Conservation (phyloP, 345 rosid genomes). For the Arabis hirsuta region DNA sequence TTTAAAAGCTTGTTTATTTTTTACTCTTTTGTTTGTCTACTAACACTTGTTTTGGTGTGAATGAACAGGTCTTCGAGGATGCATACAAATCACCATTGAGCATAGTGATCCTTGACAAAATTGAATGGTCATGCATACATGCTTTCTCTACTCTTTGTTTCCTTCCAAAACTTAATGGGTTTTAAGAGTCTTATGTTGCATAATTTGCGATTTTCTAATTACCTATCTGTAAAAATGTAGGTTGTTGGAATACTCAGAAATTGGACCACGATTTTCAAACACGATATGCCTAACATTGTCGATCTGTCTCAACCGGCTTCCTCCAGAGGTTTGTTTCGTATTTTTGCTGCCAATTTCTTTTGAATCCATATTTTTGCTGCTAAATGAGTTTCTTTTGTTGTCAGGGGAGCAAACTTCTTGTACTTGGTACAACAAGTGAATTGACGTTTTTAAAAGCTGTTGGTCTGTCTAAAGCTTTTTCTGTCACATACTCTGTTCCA, state of each 20-base stretch:
- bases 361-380: too few relatives aligned
- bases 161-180: too few relatives aligned
- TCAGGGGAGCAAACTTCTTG: conserved; percentile 83
- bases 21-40: neutral
- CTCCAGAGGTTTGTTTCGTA: conserved; percentile 60
- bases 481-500: conserved; percentile 66
- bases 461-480: conserved; percentile 66
- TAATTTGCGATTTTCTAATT: neutral
- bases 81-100: conserved; percentile 91
- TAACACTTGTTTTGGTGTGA: neutral
- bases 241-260: conserved; percentile 76
- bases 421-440: conserved; percentile 88
- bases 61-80: conserved; percentile 77
- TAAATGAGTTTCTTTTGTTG: neutral
- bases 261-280: conserved; percentile 90
- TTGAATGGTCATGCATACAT: conserved; percentile 64
- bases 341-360: neutral
- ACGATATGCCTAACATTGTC: conserved; percentile 67
- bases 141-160: too few relatives aligned
- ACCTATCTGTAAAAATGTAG: conserved; percentile 46
- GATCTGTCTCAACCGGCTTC: conserved; percentile 69
- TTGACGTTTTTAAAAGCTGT: conserved; percentile 63
- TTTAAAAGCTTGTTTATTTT: neutral
- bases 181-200: too few relatives aligned
- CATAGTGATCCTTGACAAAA: conserved; percentile 82